Evolutionary conservation across 192 early-diverging fungal species (phyloP), one percentile per base, ranked within the genome.

Genomic region (Haplosporangium gracile): DNA sequence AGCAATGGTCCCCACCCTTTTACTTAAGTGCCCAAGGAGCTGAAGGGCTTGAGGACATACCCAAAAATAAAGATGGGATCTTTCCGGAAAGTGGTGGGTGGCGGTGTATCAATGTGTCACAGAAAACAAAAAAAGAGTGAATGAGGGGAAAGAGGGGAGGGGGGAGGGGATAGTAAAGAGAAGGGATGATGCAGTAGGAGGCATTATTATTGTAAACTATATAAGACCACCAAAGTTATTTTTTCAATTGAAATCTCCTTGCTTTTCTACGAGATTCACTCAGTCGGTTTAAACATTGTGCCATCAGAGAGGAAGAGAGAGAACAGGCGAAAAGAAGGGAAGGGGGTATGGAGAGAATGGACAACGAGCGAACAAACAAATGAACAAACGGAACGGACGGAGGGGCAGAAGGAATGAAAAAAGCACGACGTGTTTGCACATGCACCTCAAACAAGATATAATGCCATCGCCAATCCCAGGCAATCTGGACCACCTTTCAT

Each of bases 101-200:
- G 60, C 32, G 26, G 24, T 57, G 55, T 39, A 42, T 69, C 26
- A 69, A 51, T 40, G 34, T 74, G 32, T 70, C 55, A 74, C 36
- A 74, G 55, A 75, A 47, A 70, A 68, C 32, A 2, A 65, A 42
- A 55, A 55, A 69, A 68, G 10, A 34, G 77, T 72, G 45, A 68
- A 15, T 20, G 77, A 78, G 45, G 71, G 78, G 45, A 42, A 57
- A 20, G 24, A n/a, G n/a, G n/a, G n/a, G n/a, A n/a, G n/a, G 77
- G 60, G 8, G 11, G 60, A 32, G 60, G 29, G 26, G 26, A 29
- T 26, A n/a, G 55, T 2, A 63, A 70, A 81, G 49, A 51, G 49
- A 81, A 73, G 63, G 78, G 78, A 79, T 78, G 76, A 36, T 45
- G 77, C 70, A 65, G 78, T 55, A 73, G 78, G 70, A 40, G 36